Base-by-base conservation (phyloP, 495 filamentous ascomycete genomes). In the Extremus antarcticus region DNA sequence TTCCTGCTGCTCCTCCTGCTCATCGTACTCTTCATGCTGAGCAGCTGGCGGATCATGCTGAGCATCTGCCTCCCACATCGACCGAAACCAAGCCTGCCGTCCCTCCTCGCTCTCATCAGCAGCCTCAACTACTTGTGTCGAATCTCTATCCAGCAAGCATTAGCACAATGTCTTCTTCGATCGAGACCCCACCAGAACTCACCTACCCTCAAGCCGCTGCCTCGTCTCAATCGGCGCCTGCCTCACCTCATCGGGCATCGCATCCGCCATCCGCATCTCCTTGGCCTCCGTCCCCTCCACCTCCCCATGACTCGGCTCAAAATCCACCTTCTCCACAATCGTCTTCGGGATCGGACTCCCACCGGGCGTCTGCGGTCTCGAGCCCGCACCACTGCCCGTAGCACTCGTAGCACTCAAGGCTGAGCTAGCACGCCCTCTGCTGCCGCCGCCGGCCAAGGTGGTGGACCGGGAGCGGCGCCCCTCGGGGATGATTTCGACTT, bases 241-340 rank as follows among this genome's bases (percentile, higher is more conserved):
- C 16, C 68, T 58, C 48, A 86, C 70, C 22, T 78, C 75, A 65
- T 96, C 92, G 13, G 92, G 92, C 39, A 82, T 78, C 23, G 91
- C 90, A 74, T 97, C 91, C 19, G 79, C 82, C 61, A 81, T 82
- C 51, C 88, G 81, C 67, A 83, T 72, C 50, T 83, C 73, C 66
- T 88, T 85, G 46, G 87, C 89, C 47, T 76, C 70, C 2, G 91
- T 94, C 16, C 91, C 90, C 20, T 90, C 90, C 20, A 94, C 78
- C 60, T 95, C 90, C 19, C 91, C 90, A 69, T 94, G 77, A 59
- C 85, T 86, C 69, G 83, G 79, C 25, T 71, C 66, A 29, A 73
- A 69, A 55, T 86, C 82, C 46, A 94, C 78, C 71, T 85, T 88
- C 69, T 94, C 88, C 23, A 95, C 86, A 47, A 90, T 74, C 15